Evolutionary conservation across 139 green algal species (phyloP), one percentile per base, ranked within the genome.

Genomic region (Ulvella scutata): DNA sequence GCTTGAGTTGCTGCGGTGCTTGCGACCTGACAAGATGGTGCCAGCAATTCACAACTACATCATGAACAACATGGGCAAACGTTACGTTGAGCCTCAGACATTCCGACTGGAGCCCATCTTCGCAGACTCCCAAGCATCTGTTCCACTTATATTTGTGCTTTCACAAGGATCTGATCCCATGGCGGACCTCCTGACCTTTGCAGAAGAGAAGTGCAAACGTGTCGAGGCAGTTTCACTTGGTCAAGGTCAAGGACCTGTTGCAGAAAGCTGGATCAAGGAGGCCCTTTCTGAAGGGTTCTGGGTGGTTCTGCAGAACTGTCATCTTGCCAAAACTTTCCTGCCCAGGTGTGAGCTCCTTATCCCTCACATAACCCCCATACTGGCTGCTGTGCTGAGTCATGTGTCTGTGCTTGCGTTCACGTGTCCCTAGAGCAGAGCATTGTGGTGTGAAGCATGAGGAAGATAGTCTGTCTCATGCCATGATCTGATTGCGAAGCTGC

Each of bases 221-320:
- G 79, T 89, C 33, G 79, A 84, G 38, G 35, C 62, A 33, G 62
- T 94, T 26, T 85, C 76, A 17, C 83, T 95, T 51, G 89, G 89
- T 4, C 88, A 95, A 72, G 89, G 88, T 4, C 89, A 95, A 81
- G 89, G 88, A 3, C 87, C 89, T 60, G 92, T 92, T 77, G 90
- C 90, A 2, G 79, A 86, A 20, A 79, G 80, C 37, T 78, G 93
- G 51, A 93, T 94, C 37, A 67, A 84, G 43, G 75, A 61, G 37
- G 86, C 77, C 6, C 75, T 78, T 51, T 38, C 43, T 13, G 43
- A 78, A 9, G 90, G 90, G 38, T 74, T 74, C n/a, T 95, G 90
- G 90, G 87, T 94, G 33, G 83, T 91, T 37, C 78, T 92, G 36
- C 87, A 90, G 80, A 92, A 91, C 81, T 91, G 86, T 81, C 89